Evolutionary conservation across 75 land plant genomes (phyloP), one percentile per base, ranked within the genome.

Genomic region (Azolla pinnata): DNA sequence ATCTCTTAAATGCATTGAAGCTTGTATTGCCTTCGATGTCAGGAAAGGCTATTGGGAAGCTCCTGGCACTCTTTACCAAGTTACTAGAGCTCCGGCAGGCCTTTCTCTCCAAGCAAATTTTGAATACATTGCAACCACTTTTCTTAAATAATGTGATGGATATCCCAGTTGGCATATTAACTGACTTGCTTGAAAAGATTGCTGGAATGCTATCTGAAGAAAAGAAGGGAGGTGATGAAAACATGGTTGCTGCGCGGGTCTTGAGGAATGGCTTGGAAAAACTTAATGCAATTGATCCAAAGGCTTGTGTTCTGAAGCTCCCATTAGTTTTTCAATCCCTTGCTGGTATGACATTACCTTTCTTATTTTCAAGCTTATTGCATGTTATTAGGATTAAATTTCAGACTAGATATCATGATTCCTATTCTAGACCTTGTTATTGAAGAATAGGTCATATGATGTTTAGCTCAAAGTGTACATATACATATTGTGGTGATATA

Each of bases 321-420:
- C 99, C 99, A 31, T 25, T 62, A 52, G 52, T 80, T 0, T 89
- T 88, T 57, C 82, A 63, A 56, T 61, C 85, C 0, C 78, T 88
- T 47, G 78, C 73, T 76, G 96, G 96, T 88, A 62, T 52, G 19
- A 47, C 10, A 5, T 35, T 12, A 12, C 40, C 40, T 35, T 35
- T 5, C 40, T 5, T 35, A 5, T 5, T 35, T 5, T 35, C 10
- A 35, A 35, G 12, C 40, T 5, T 5, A 5, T 5, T 35, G 40
- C 40, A 5, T 5, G 5, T 5, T 35, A 5, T 35, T 35, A 35
- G 40, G 40, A 5, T 35, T 5, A 5, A 12, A 35, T 35, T 35
- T 35, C 40, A 35, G 40, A 35, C 40, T 35, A 5, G 40, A 5
- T 5, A 5, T 12, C 40, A 5, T 12, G 12, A 12, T 5, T 12